A percentile compares a stretch with the other conserved stretches of the same genome.
phyloP scores from a whole-genome alignment of 2,329 filamentous ascomycete genomes.

The Apiospora saccharicola region DNA sequence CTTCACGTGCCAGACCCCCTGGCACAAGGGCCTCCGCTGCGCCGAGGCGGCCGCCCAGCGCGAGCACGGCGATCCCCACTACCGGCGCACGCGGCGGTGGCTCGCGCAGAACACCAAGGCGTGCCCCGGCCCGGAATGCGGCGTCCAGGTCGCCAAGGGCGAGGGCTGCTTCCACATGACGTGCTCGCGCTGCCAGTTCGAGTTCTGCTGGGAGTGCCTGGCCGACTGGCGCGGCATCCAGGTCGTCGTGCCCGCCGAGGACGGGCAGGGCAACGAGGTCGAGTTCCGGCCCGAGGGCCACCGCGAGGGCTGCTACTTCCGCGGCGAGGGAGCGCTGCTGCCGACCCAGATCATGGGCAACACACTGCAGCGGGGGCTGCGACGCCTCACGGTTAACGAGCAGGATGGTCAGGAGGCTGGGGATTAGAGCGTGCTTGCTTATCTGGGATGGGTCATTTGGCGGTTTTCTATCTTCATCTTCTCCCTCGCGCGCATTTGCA shows the following conservation, averaged over 20 bases:
- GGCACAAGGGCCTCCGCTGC: constrained; percentile 38
- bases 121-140: constrained; percentile 37
- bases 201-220: constrained; percentile 42
- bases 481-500: background rate
- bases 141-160: constrained; percentile 34
- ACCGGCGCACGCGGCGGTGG: constrained; percentile 32
- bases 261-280: constrained; percentile 20
- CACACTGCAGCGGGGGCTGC: constrained; percentile 28
- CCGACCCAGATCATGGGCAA: constrained; percentile 30
- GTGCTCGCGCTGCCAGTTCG: constrained; percentile 27
- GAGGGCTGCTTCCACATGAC: constrained; percentile 33
- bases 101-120: constrained; percentile 35
- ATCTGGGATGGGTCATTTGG: background rate
- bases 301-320: constrained; percentile 33
- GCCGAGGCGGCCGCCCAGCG: constrained; percentile 29
- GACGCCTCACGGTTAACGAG: constrained; percentile 15
- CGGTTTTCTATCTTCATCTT: no score
- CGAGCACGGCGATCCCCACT: constrained; percentile 8
- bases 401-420: background rate
- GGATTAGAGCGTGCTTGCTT: background rate
- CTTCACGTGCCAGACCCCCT: constrained; percentile 36
- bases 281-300: constrained; percentile 28
- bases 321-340: constrained; percentile 23
- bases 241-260: background rate
- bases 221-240: constrained; percentile 35